phyloP scores from a whole-genome alignment of 108 stramenopile genomes.

The Mediolabrus comicus region DNA sequence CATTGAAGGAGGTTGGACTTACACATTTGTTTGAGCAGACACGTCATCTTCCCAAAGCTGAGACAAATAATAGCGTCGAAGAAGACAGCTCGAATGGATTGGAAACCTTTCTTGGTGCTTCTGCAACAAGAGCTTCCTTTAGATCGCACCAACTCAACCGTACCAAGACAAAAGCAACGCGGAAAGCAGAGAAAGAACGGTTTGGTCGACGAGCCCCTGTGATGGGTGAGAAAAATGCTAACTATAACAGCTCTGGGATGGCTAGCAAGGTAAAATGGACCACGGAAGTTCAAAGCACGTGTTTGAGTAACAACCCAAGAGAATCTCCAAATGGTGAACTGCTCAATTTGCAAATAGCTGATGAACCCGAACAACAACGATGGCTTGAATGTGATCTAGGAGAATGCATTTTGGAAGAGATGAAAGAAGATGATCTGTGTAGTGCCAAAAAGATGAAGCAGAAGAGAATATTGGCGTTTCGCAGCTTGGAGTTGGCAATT shows the following conservation, averaged over 20 bases:
- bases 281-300: background rate
- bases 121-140: slow-evolving; percentile 2
- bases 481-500: slow-evolving; percentile 39
- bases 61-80: background rate
- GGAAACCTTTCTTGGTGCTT: slow-evolving; percentile 7
- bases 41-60: background rate
- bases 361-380: background rate
- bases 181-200: slow-evolving; percentile 23
- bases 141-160: slow-evolving; percentile 5
- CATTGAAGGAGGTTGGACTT: slow-evolving; percentile 25
- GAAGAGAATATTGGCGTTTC: slow-evolving; percentile 29
- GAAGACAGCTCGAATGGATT: background rate
- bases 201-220: slow-evolving; percentile 15
- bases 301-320: background rate
- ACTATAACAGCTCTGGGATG: slow-evolving; percentile 7
- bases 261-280: slow-evolving; percentile 29
- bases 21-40: slow-evolving; percentile 46
- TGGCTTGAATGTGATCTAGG: slow-evolving; percentile 46
- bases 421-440: background rate
- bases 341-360: background rate
- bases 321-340: background rate
- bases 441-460: slow-evolving; percentile 1
- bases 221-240: slow-evolving; percentile 12
- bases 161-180: slow-evolving; percentile 12
- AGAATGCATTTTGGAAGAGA: slow-evolving; percentile 28